These are phyloP conservation scores for Paecilomyces niveus DNA, from an alignment of 2,329 filamentous ascomycete genomes.

Conservation along the genomic window DNA sequence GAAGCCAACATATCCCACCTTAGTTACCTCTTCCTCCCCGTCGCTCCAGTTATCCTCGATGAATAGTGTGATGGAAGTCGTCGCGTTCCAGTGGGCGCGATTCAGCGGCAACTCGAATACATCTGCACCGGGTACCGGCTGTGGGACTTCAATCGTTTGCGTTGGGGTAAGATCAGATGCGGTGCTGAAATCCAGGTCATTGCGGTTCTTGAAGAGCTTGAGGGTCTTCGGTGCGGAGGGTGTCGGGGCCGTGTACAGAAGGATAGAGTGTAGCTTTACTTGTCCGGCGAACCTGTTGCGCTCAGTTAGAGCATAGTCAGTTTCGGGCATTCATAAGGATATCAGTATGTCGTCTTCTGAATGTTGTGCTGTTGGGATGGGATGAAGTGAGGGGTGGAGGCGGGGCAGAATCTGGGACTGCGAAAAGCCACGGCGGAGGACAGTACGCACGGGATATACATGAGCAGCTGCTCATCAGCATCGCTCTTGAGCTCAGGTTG, in stretches of 20 bases:
- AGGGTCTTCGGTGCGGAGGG: conserved; percentile 70
- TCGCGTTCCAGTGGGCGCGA: conserved; percentile 79
- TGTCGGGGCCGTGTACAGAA: conserved; percentile 71
- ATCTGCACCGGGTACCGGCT: conserved; percentile 53
- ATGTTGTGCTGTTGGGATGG: conserved; percentile 13
- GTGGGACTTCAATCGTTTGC: conserved; percentile 70
- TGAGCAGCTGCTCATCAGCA: conserved; percentile 86
- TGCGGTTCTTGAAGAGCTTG: conserved; percentile 79
- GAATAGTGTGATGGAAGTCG: conserved; percentile 77
- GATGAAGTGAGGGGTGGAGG: not conserved
- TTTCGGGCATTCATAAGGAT: not conserved
- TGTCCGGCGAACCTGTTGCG: conserved; percentile 77
- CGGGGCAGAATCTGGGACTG: conserved; percentile 1
- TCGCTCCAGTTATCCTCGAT: conserved; percentile 84
- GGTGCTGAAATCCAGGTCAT: conserved; percentile 75
- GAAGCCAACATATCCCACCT: conserved; percentile 79
- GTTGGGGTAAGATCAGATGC: conserved; percentile 64
- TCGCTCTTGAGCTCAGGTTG: conserved; percentile 76
- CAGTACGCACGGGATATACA: conserved; percentile 71
- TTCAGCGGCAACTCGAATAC: conserved; percentile 84
- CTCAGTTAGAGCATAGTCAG: not conserved
- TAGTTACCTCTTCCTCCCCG: conserved; percentile 72
- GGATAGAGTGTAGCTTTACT: conserved; percentile 82
- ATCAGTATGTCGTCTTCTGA: conserved; percentile 3
- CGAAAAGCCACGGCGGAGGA: conserved; percentile 1